Percentiles rank a stretch among this genome's conserved stretches.
Conservation (phyloP, 1,139 yeast genomes). For the Pneumocystis oryctolagi region DNA sequence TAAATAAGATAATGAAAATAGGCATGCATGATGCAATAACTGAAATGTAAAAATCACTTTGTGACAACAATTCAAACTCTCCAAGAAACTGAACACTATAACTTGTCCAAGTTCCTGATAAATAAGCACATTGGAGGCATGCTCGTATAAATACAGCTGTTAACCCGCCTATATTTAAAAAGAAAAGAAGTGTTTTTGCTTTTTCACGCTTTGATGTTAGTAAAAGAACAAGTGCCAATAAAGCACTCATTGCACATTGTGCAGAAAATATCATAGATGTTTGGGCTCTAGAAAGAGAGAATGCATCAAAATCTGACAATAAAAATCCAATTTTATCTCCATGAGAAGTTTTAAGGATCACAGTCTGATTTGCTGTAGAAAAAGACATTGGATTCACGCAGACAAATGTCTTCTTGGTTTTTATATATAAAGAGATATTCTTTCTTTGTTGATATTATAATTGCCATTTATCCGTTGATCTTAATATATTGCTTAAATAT, state of each 20-base stretch:
- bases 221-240: slow-evolving; percentile 14
- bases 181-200: slow-evolving; percentile 52
- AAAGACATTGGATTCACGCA: not conserved
- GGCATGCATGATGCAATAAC: slow-evolving; percentile 49
- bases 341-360: not conserved
- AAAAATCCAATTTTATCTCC: not conserved
- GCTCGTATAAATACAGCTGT: not conserved
- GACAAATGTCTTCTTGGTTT: not conserved
- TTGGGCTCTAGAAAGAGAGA: not conserved
- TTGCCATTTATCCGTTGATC: not conserved
- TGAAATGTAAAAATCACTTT: slow-evolving; percentile 29
- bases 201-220: slow-evolving; percentile 22
- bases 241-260: slow-evolving; percentile 16
- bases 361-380: not conserved
- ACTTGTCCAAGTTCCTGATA: slow-evolving; percentile 29
- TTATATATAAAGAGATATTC: not conserved
- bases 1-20: slow-evolving; percentile 40
- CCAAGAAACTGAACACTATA: slow-evolving; percentile 40
- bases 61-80: slow-evolving; percentile 23
- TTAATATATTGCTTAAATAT: not conserved
- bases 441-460: not conserved
- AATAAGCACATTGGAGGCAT: not conserved
- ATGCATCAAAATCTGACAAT: not conserved
- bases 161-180: slow-evolving; percentile 37
- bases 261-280: slow-evolving; percentile 11